Evolutionary conservation across 495 filamentous ascomycete species (phyloP), one percentile per base, ranked within the genome.

Genomic region (Penicillium malachiteum): DNA sequence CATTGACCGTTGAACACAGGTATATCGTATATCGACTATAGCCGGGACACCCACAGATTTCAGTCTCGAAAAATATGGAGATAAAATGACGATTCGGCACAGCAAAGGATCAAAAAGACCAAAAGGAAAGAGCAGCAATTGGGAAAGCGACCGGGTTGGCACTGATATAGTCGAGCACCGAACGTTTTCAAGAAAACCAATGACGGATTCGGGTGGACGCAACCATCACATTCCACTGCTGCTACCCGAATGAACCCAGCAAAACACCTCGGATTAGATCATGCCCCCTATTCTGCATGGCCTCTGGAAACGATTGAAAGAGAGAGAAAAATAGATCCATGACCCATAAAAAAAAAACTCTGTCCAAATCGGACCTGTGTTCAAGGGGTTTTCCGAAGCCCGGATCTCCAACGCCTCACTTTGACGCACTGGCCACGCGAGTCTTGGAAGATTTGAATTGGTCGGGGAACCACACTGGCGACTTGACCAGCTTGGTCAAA

Each of bases 211-310:
- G 64, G 64, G 56, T 49, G 45, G 58, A 62, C 62, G 64, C 62
- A 67, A 67, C 42, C 64, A 65, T 62, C 59, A 62, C 59, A 62
- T 62, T 62, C 59, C 59, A 58, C 52, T 58, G 54, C 59, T 62
- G 59, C 54, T 62, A 62, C 59, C 59, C 59, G 59, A 32, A 51
- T 33, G 34, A 39, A 41, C 51, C 45, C 50, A 61, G 58, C 34
- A 37, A 37, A 44, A 41, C 51, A 26, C 44, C 43, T 38, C 38
- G 18, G 50, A 46, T 13, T 5, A 16, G 47, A 49, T 49, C 32
- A 49, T 38, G 47, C 32, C 32, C 40, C 34, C 47, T 49, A 49
- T 37, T 49, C 32, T 49, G 47, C 31, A 47, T 43, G n/a, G 8
- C 21, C 21, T 13, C 44, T 10, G 12, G 17, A 43, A 14, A 43